A percentile compares a stretch with the other conserved stretches of the same genome.
Evolutionary conservation across 1,284 basidiomycete species (phyloP).

Genomic region (Porogramme epimiltina): DNA sequence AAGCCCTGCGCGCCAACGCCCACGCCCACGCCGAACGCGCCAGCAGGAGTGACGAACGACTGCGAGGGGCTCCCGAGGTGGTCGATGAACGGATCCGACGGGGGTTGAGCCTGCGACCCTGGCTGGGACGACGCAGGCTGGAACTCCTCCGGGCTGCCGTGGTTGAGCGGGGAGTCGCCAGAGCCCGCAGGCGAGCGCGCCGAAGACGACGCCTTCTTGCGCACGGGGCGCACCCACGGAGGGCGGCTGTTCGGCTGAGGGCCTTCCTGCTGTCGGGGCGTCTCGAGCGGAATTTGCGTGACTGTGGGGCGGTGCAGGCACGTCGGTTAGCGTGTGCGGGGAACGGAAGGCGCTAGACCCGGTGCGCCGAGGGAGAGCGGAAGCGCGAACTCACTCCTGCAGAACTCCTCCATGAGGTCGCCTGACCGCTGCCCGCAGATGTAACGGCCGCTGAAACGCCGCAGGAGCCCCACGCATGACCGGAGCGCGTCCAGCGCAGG

Average conservation of each 20-base stretch:
- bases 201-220: slow-evolving; percentile 65
- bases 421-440: slow-evolving; percentile 86
- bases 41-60: too few relatives aligned
- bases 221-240: slow-evolving; percentile 86
- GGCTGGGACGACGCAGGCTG: slow-evolving; percentile 55
- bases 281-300: slow-evolving; percentile 84
- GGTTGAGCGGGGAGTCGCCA: slow-evolving; percentile 54
- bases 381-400: slow-evolving; percentile 68
- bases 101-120: not conserved
- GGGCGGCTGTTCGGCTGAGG: slow-evolving; percentile 59
- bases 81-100: slow-evolving; percentile 43
- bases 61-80: slow-evolving; percentile 29
- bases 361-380: not conserved
- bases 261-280: slow-evolving; percentile 44
- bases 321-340: not conserved
- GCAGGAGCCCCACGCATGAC: slow-evolving; percentile 80
- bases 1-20: not conserved
- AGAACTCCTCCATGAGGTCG: slow-evolving; percentile 91
- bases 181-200: slow-evolving; percentile 40
- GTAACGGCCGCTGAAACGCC: slow-evolving; percentile 80
- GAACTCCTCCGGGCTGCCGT: slow-evolving; percentile 65
- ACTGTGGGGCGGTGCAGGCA: slow-evolving; percentile 47
- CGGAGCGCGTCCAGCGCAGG: slow-evolving; percentile 81
- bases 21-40: slow-evolving; percentile 2
- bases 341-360: not conserved